Conservation (phyloP, 2,329 filamentous ascomycete genomes). For the Pestalotiopsis sp. region DNA sequence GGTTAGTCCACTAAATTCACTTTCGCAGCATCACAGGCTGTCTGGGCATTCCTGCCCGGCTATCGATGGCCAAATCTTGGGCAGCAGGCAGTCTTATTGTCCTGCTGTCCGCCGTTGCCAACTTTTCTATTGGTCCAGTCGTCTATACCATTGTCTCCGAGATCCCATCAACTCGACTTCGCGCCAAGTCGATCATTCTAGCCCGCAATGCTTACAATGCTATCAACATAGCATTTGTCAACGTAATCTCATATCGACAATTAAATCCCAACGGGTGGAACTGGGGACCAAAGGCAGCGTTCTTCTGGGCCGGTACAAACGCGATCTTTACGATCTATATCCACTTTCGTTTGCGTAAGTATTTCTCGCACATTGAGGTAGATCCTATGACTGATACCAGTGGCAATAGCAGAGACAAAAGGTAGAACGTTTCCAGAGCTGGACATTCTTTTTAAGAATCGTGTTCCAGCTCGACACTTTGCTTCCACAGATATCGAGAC, state of each 20-base stretch:
- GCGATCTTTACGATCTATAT: constrained; percentile 44
- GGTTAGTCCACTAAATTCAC: background rate
- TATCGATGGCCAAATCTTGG: constrained; percentile 44
- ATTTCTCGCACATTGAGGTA: constrained; percentile 11
- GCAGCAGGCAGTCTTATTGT: constrained; percentile 45
- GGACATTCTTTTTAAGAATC: constrained; percentile 48
- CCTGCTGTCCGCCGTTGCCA: constrained; percentile 45
- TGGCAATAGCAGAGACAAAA: constrained; percentile 31
- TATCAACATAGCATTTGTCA: constrained; percentile 36
- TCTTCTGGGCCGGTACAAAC: constrained; percentile 32
- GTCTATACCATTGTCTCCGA: constrained; percentile 51
- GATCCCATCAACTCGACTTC: constrained; percentile 43
- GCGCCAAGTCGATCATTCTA: constrained; percentile 16
- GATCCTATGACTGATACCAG: background rate
- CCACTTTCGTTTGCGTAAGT: constrained; percentile 46
- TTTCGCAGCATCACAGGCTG: constrained; percentile 22
- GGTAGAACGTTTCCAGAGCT: constrained; percentile 50
- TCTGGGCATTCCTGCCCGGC: constrained; percentile 31
- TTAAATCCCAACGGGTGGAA: constrained; percentile 15
- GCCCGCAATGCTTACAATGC: constrained; percentile 38
- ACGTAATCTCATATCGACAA: constrained; percentile 15
- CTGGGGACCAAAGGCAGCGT: constrained; percentile 14
- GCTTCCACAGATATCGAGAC: constrained; percentile 32
- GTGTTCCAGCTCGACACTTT: constrained; percentile 38
- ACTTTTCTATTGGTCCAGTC: constrained; percentile 48